Evolutionary conservation across 805 yeast species (phyloP), one percentile per base, ranked within the genome.

Genomic region (baker's yeast (Saccharomyces cerevisiae)): DNA sequence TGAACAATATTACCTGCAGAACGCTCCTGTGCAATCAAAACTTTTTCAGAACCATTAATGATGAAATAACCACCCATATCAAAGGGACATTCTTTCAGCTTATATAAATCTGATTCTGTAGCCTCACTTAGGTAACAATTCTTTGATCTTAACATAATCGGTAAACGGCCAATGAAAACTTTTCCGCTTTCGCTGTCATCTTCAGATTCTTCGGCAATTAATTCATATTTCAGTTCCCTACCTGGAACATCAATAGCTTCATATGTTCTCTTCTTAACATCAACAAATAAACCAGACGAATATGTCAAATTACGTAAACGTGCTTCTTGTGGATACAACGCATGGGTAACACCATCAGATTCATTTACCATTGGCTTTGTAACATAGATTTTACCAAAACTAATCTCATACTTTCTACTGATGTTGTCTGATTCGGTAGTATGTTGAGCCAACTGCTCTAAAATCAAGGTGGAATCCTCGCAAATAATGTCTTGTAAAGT

Each of bases 41-140:
- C 99, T 72, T 94, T 94, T 71, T 94, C 99, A 22, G 97, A 89
- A 65, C 99, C 99, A 75, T 94, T 94, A 68, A 94, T 94, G 63
- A 94, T 91, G 70, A 94, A 94, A 73, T 94, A 94, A 58, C 99
- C 99, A 72, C 99, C 99, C 95, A 94, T 96, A 79, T 94, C 99
- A 73, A 89, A 94, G 31, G 99, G 99, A 75, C 99, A 94, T 74
- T 94, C 99, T 73, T 94, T 91, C 68, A 94, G 81, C 64, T 90
- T 96, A 73, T 91, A 94, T 66, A 91, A 81, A 73, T 94, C 99
- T 62, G 88, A 89, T 64, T 94, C 98, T 8, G 89, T 83, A 61
- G 94, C 79, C 57, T 88, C 96, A 67, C 89, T 81, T 65, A 94
- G 79, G 76, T 91, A 83, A 81, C 99, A 94, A 69, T 89, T 94